Percentiles rank a stretch among this genome's conserved stretches.
Conservation (phyloP, 768 basidiomycete species). For the Cyclocybe cylindracea region DNA sequence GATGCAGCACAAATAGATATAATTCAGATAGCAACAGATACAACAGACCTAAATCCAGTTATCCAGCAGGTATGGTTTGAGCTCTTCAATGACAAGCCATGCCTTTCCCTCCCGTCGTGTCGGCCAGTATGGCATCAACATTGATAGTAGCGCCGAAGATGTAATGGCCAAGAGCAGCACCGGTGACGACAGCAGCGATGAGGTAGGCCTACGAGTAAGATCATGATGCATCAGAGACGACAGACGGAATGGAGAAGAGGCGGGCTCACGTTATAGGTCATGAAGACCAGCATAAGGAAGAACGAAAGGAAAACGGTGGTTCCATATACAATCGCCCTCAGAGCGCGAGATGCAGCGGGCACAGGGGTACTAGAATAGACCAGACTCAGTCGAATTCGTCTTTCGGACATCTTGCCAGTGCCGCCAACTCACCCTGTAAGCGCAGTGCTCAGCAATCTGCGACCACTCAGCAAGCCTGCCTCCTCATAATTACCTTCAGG, state of each 20-base stretch:
- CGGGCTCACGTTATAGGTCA: conserved; percentile 84
- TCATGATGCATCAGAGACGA: not conserved
- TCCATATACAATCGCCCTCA: conserved; percentile 75
- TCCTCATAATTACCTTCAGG: conserved; percentile 51
- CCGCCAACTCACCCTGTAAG: conserved; percentile 43
- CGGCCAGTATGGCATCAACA: conserved; percentile 54
- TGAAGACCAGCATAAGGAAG: conserved; percentile 94
- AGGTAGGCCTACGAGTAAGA: conserved; percentile 70
- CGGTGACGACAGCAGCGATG: conserved; percentile 77
- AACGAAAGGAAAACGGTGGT: conserved; percentile 75
- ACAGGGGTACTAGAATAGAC: conserved; percentile 44
- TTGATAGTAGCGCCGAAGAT: conserved; percentile 70
- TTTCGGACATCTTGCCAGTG: not conserved
- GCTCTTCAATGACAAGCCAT: conserved; percentile 73
- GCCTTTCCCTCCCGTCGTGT: conserved; percentile 52
- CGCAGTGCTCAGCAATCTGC: conserved; percentile 34
- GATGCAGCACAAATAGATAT: too few relatives aligned
- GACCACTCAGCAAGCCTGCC: conserved; percentile 53
- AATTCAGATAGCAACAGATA: conserved; percentile 3
- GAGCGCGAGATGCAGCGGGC: conserved; percentile 47
- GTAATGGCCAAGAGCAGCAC: conserved; percentile 84
- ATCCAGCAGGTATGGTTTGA: not conserved
- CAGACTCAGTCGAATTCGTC: not conserved
- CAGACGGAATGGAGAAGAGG: not conserved
- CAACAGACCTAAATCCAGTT: not conserved